phyloP scores from a whole-genome alignment of 2,329 filamentous ascomycete genomes.

The Stemphylium beticola region DNA sequence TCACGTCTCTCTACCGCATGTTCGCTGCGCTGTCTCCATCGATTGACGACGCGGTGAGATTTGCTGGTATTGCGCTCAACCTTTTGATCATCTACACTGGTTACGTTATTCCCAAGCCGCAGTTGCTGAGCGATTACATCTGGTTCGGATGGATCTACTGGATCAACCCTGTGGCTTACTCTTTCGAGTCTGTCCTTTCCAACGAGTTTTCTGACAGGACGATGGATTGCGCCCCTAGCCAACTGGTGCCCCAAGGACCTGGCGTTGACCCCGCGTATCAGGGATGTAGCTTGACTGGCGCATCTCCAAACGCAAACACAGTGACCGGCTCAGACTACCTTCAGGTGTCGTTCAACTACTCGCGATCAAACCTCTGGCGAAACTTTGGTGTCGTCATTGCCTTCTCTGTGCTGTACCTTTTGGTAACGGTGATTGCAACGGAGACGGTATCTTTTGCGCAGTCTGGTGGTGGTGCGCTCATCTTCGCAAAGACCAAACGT shows the following conservation, averaged over 20 bases:
- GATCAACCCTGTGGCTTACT: slow-evolving; percentile 61
- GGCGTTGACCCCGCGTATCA: slow-evolving; percentile 62
- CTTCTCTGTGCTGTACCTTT: slow-evolving; percentile 75
- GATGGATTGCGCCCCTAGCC: slow-evolving; percentile 65
- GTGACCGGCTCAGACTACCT: slow-evolving; percentile 65
- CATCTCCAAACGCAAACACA: slow-evolving; percentile 56
- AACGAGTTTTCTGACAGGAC: slow-evolving; percentile 67
- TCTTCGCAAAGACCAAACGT: slow-evolving; percentile 73
- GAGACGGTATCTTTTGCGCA: slow-evolving; percentile 70
- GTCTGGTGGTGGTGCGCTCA: slow-evolving; percentile 69
- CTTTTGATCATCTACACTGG: slow-evolving; percentile 69
- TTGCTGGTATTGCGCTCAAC: slow-evolving; percentile 67
- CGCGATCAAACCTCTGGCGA: slow-evolving; percentile 66
- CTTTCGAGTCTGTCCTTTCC: slow-evolving; percentile 70
- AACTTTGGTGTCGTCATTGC: slow-evolving; percentile 81
- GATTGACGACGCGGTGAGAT: slow-evolving; percentile 70
- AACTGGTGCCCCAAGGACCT: slow-evolving; percentile 66
- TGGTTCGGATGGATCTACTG: slow-evolving; percentile 64
- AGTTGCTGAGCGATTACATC: slow-evolving; percentile 63
- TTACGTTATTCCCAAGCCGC: slow-evolving; percentile 71
- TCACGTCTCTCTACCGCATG: slow-evolving; percentile 70
- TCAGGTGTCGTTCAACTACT: slow-evolving; percentile 62
- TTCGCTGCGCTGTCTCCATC: slow-evolving; percentile 68
- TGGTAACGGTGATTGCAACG: slow-evolving; percentile 72
- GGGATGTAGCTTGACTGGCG: slow-evolving; percentile 68